Percentiles rank a stretch among this genome's conserved stretches.
phyloP scores from a whole-genome alignment of 805 yeast genomes.

The Ogataea paradorogensis region DNA sequence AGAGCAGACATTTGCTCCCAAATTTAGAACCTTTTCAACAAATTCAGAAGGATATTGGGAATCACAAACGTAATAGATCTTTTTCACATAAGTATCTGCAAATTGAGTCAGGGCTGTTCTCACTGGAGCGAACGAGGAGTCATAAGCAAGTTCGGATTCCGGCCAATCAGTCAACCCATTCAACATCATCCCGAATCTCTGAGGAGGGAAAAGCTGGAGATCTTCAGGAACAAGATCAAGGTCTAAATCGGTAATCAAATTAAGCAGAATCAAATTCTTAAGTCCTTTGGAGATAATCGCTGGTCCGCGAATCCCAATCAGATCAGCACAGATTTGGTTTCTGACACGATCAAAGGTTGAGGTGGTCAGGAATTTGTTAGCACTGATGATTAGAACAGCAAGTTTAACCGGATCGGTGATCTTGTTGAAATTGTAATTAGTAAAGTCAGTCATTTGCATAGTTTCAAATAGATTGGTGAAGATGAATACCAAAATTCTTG shows the following conservation, averaged over 20 bases:
- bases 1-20: conserved; percentile 38
- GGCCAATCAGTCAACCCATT: conserved; percentile 55
- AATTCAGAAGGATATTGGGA: conserved; percentile 29
- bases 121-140: conserved; percentile 46
- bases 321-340: conserved; percentile 61
- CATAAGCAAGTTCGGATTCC: conserved; percentile 61
- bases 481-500: not conserved
- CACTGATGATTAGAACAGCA: conserved; percentile 35
- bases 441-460: conserved; percentile 16
- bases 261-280: conserved; percentile 46
- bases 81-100: conserved; percentile 28
- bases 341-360: conserved; percentile 49
- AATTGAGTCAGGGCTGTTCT: conserved; percentile 53
- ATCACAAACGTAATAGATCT: conserved; percentile 31
- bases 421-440: conserved; percentile 31
- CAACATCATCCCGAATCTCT: conserved; percentile 61
- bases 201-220: conserved; percentile 53
- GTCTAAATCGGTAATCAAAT: conserved; percentile 39
- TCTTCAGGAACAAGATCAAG: conserved; percentile 24
- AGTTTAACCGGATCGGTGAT: conserved; percentile 35
- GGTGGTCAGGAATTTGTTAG: conserved; percentile 36
- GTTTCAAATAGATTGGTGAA: conserved; percentile 24
- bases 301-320: conserved; percentile 49
- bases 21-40: conserved; percentile 32
- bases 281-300: conserved; percentile 45